A percentile compares a stretch with the other conserved stretches of the same genome.
Evolutionary conservation across 2,329 filamentous ascomycete species (phyloP).

Genomic region (Apiospora hydei): DNA sequence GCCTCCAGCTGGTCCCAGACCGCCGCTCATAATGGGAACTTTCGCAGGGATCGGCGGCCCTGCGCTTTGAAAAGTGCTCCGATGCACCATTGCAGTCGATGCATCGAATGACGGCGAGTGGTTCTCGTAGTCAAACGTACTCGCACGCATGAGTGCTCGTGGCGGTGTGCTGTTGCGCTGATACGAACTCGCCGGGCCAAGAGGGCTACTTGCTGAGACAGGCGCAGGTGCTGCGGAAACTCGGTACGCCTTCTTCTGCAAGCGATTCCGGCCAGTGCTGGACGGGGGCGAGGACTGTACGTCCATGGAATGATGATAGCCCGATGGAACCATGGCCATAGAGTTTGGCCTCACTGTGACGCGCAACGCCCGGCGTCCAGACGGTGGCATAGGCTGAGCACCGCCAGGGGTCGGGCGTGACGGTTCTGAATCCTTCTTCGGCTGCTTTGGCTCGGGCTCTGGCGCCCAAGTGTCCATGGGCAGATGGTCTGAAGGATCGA

Average conservation of each 20-base stretch:
- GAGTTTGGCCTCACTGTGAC: slow-evolving; percentile 59
- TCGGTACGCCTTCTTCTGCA: slow-evolving; percentile 69
- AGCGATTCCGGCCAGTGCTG: slow-evolving; percentile 59
- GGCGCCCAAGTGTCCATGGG: slow-evolving; percentile 81
- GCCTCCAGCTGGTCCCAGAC: slow-evolving; percentile 35
- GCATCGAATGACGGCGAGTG: slow-evolving; percentile 49
- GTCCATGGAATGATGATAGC: slow-evolving; percentile 39
- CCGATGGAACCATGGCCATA: slow-evolving; percentile 45
- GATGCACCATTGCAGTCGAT: slow-evolving; percentile 36
- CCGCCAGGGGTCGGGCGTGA: slow-evolving; percentile 58
- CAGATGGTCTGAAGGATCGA: slow-evolving; percentile 82
- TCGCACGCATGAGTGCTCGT: slow-evolving; percentile 52
- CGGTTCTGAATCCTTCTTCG: slow-evolving; percentile 36
- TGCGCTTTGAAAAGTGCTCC: slow-evolving; percentile 41
- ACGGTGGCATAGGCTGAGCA: slow-evolving; percentile 59
- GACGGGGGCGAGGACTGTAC: slow-evolving; percentile 44
- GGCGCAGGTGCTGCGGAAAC: slow-evolving; percentile 51
- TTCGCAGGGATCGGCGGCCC: slow-evolving; percentile 75
- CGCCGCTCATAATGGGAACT: slow-evolving; percentile 62
- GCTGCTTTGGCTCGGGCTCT: slow-evolving; percentile 72
- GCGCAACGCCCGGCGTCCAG: slow-evolving; percentile 60
- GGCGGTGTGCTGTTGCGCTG: slow-evolving; percentile 58
- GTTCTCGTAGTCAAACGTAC: slow-evolving; percentile 65
- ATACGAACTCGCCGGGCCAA: slow-evolving; percentile 60
- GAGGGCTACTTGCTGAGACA: slow-evolving; percentile 53